phyloP scores from a whole-genome alignment of 345 rosid genomes.

The Lagerstroemia speciosa region DNA sequence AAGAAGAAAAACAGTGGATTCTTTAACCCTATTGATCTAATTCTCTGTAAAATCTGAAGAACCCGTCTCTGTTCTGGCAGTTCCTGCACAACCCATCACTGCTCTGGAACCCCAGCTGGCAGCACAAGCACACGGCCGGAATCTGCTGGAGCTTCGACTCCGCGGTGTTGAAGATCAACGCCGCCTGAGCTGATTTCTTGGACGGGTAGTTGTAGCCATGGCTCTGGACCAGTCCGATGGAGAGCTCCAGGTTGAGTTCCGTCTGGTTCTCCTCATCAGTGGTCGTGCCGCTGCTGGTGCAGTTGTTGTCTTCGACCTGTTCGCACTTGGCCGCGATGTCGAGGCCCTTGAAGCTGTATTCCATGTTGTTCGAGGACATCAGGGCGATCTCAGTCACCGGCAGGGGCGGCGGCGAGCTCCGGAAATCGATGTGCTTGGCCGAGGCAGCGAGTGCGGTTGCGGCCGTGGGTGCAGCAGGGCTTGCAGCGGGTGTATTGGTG shows the following conservation, averaged over 20 bases:
- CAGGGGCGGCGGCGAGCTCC: slow-evolving; percentile 12
- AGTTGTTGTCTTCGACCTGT: slow-evolving; percentile 33
- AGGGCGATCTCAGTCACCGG: slow-evolving; percentile 12
- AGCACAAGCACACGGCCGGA: slow-evolving; percentile 34
- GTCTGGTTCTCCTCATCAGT: slow-evolving; percentile 41
- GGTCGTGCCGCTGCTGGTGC: slow-evolving; percentile 42
- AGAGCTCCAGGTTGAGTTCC: slow-evolving; percentile 39
- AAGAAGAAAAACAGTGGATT: not conserved
- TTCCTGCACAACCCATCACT: slow-evolving; percentile 28
- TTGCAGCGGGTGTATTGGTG: slow-evolving; percentile 6
- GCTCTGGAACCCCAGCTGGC: slow-evolving; percentile 35
- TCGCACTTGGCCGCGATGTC: slow-evolving; percentile 16
- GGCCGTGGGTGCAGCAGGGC: slow-evolving; percentile 4
- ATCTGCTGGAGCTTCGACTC: slow-evolving; percentile 26
- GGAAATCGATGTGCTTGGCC: slow-evolving; percentile 15
- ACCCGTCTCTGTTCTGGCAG: slow-evolving; percentile 27
- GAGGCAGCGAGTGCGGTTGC: slow-evolving; percentile 8
- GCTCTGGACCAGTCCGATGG: slow-evolving; percentile 28
- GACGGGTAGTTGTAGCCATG: not conserved
- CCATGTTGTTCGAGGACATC: not conserved
- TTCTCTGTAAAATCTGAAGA: slow-evolving; percentile 18
- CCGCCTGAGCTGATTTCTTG: slow-evolving; percentile 1
- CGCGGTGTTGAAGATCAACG: slow-evolving; percentile 24
- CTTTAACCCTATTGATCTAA: slow-evolving; percentile 7
- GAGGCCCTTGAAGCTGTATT: not conserved